Evolutionary conservation across 129 eudicot species (phyloP), one percentile per base, ranked within the genome.

Genomic region (Flaveria ramosissima): DNA sequence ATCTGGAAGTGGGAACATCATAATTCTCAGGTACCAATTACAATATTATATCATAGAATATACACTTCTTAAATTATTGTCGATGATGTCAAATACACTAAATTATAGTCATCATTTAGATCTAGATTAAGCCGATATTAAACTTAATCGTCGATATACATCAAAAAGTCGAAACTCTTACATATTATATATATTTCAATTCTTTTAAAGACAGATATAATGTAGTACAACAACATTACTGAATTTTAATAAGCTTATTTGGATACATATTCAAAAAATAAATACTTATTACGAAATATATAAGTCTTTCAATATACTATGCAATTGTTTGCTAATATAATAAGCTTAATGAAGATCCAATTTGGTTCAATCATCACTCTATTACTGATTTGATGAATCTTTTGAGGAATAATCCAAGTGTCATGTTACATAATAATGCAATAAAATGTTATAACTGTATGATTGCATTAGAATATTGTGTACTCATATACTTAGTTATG

Each of bases 331-430:
- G 67, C 67, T 9, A 53, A 53, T 32, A 27, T 17, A 70, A 32
- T 53, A 39, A 14, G 52, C 73, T 14, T 4, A 48, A 55, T 59
- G 43, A 60, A 42, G 52, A 60, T 42, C 17, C 45, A 19, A 43
- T 41, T 60, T 60, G 26, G 70, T 23, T 42, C 78, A 74, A 74
- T 73, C 42, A 74, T 74, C 59, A 74, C 70, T 23, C 68, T 21
- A 15, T 60, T 39, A 60, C 56, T 60, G 70, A 74, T 74, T 74
- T 19, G 70, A 72, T 59, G 78, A 74, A 60, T 74, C 78, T 60
- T 74, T 72, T 6, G 13, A 59, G 70, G 78, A 74, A 74, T 74
- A 74, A 59, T 74, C 70, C 16, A 15, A 59, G 78, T 74, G 57
- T 43, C 78, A 74, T 39, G 10, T 36, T 59, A 59, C 59, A 24